phyloP scores from a whole-genome alignment of 257 asterid genomes.

The Gentiana straminea region DNA sequence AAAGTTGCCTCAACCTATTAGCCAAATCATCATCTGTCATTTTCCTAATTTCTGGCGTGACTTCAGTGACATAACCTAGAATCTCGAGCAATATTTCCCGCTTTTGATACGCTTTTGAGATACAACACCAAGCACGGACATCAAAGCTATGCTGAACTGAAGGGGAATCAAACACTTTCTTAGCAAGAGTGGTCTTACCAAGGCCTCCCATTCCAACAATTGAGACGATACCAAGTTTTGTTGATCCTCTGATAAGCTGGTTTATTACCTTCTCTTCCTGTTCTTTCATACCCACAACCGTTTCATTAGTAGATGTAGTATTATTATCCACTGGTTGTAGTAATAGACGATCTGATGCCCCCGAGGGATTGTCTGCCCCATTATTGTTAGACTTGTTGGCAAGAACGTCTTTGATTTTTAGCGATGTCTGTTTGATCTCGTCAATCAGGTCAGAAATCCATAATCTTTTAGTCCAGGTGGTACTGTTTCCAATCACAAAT shows the following conservation, averaged over 20 bases:
- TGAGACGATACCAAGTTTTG: constrained; percentile 2
- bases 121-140: constrained; percentile 3
- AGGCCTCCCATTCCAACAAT: constrained; percentile 12
- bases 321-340: too few relatives aligned
- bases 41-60: not conserved
- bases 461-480: too few relatives aligned
- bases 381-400: too few relatives aligned
- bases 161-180: not conserved
- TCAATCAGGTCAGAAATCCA: too few relatives aligned
- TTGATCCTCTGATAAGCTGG: not conserved
- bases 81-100: constrained; percentile 4
- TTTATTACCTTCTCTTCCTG: too few relatives aligned
- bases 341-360: too few relatives aligned
- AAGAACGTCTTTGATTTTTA: too few relatives aligned
- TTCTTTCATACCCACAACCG: too few relatives aligned
- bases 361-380: too few relatives aligned
- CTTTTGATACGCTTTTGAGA: constrained; percentile 1
- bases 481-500: too few relatives aligned
- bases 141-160: not conserved
- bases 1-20: not conserved
- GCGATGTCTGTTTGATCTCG: too few relatives aligned
- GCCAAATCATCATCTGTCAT: not conserved
- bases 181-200: constrained; percentile 11
- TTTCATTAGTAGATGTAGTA: too few relatives aligned
- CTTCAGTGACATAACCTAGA: not conserved